Base-by-base conservation (phyloP, 306 rosid species). In the Benincasa hispida region DNA sequence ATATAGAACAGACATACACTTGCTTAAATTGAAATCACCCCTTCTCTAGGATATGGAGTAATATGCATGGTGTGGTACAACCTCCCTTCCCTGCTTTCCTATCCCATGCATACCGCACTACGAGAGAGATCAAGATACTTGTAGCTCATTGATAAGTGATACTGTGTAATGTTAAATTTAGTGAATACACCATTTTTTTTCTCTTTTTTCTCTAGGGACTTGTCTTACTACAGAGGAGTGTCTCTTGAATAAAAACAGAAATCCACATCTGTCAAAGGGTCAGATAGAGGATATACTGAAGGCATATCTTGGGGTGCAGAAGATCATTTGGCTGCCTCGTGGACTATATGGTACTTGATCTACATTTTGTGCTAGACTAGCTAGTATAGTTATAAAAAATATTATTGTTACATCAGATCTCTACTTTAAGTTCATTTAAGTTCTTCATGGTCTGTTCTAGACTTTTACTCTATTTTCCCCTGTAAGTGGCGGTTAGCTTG, bases 171-270 rank as follows among this genome's bases (percentile, higher is more conserved):
- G 3, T 70, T 70, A 13, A 72, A 18, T 51, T 28, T 77, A 47
- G 30, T 32, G 41, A 58, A 61, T 10, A 68, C 47, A 51, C 39
- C 54, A 78, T 25, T 24, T 72, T 54, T 74, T 73, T 79, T 75
- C n/a, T 74, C 73, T 45, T 47, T 47, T 13, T 47, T 55, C 73
- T 81, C 69, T 84, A 94, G 99, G 96, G 80, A 94, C 99, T 53
- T 94, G 96, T 85, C 93, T 94, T 80, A 88, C 99, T 66, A 94
- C 99, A 1, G 97, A 92, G 86, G 99, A 94, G 80, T 94, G 99
- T 79, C 97, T 94, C 76, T 80, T 94, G 83, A 90, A 90, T 84
- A 87, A 89, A 84, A 92, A 94, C 85, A 87, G 97, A 84, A 94
- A 94, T 59, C 99, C 97, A 24, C 72, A 89, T 65, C 30, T 94